These are phyloP conservation scores for Rutstroemia sp. DNA, from an alignment of 2,329 filamentous ascomycete species.

Conservation along the genomic window DNA sequence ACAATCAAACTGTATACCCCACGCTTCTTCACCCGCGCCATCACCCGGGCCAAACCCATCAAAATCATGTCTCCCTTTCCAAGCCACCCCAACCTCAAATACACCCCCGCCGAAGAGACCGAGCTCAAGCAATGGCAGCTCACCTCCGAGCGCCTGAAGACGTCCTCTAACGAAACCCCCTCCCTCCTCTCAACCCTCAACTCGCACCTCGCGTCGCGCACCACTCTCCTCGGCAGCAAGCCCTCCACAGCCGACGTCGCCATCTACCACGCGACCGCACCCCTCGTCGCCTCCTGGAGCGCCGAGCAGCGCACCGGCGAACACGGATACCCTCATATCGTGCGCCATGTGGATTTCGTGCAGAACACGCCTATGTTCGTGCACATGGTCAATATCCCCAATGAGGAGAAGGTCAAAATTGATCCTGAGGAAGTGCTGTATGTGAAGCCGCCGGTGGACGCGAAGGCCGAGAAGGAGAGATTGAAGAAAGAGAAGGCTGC, in stretches of 20 bases:
- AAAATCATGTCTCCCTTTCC: constrained; percentile 58
- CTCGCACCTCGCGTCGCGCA: constrained; percentile 77
- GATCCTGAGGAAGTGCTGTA: constrained; percentile 76
- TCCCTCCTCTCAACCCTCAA: constrained; percentile 75
- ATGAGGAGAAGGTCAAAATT: constrained; percentile 69
- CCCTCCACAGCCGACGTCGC: constrained; percentile 82
- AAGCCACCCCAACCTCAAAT: constrained; percentile 48
- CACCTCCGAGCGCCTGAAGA: constrained; percentile 63
- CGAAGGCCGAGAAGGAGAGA: constrained; percentile 92
- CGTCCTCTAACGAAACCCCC: constrained; percentile 44
- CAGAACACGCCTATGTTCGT: constrained; percentile 77
- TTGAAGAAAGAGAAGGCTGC: constrained; percentile 93
- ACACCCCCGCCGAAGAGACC: constrained; percentile 71
- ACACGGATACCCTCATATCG: constrained; percentile 82
- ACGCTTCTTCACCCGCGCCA: constrained; percentile 23
- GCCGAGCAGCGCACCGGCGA: constrained; percentile 84
- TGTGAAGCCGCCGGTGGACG: constrained; percentile 81
- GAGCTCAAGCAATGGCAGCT: constrained; percentile 88
- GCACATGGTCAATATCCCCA: constrained; percentile 50
- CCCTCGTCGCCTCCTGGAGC: constrained; percentile 70
- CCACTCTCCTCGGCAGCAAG: constrained; percentile 83
- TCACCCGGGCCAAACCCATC: constrained; percentile 44
- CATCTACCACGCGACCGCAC: constrained; percentile 71
- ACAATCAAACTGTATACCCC: constrained; percentile 27
- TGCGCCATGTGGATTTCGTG: constrained; percentile 88